A percentile compares a stretch with the other conserved stretches of the same genome.
Evolutionary conservation across 768 basidiomycete species (phyloP).

Genomic region (Leccinum disarticulatum): DNA sequence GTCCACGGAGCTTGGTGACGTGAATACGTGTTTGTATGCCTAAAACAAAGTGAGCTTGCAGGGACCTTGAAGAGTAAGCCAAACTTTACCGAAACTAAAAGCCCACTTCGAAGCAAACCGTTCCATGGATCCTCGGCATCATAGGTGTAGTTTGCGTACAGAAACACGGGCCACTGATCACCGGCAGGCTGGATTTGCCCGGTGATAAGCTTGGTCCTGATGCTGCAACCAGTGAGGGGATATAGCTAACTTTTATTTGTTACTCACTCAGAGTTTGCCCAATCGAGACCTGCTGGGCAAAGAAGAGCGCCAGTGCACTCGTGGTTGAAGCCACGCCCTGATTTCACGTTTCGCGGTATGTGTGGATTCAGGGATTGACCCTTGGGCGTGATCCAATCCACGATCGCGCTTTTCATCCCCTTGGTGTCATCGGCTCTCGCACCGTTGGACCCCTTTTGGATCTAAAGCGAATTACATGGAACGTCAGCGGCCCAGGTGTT

Average conservation of each 20-base stretch:
- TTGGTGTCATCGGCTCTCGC: too few relatives aligned
- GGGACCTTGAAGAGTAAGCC: background rate
- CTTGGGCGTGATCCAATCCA: background rate
- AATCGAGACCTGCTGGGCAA: background rate
- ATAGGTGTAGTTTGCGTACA: too few relatives aligned
- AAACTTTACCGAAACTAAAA: too few relatives aligned
- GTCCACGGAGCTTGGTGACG: background rate
- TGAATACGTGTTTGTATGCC: background rate
- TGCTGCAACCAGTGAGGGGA: too few relatives aligned
- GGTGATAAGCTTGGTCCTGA: too few relatives aligned
- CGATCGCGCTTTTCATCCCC: too few relatives aligned
- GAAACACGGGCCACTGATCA: too few relatives aligned
- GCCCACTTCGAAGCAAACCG: too few relatives aligned
- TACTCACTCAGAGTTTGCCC: background rate
- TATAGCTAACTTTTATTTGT: background rate
- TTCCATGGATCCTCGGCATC: too few relatives aligned
- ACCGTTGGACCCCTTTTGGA: too few relatives aligned
- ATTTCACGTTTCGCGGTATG: background rate
- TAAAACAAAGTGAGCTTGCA: background rate
- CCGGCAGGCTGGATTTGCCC: too few relatives aligned
- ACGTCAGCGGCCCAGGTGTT: background rate
- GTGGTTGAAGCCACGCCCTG: background rate
- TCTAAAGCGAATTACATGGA: background rate
- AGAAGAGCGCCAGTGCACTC: background rate
- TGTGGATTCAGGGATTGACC: background rate